phyloP scores from a whole-genome alignment of 768 basidiomycete species.

The Pulveroboletus sp. region DNA sequence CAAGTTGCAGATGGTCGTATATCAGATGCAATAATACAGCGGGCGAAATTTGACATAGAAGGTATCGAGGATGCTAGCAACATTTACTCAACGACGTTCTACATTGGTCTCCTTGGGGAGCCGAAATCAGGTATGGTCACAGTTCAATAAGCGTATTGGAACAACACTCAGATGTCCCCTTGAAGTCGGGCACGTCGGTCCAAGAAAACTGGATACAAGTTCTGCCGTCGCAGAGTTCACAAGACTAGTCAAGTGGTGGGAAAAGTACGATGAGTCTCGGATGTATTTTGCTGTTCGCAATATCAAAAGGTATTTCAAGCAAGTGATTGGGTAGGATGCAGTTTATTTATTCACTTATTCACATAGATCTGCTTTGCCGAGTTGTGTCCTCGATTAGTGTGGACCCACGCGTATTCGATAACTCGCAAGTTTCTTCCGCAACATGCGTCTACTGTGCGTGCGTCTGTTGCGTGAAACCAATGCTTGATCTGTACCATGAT shows the following conservation, averaged over 20 bases:
- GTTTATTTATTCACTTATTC: conserved; percentile 23
- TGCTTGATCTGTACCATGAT: no score
- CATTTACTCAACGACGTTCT: conserved; percentile 97
- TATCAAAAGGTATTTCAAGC: conserved; percentile 71
- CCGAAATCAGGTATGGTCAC: conserved; percentile 81
- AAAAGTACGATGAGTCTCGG: conserved; percentile 83
- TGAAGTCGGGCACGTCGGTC: conserved; percentile 74
- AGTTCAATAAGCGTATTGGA: conserved; percentile 10
- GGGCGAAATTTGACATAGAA: conserved; percentile 77
- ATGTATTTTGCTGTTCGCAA: conserved; percentile 96
- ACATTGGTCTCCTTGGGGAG: conserved; percentile 91
- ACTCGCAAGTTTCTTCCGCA: no score
- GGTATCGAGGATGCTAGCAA: conserved; percentile 70
- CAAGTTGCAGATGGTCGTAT: conserved; percentile 87
- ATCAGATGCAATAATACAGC: conserved; percentile 63
- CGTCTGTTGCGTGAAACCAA: no score
- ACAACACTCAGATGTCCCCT: conserved; percentile 14
- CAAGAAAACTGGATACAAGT: conserved; percentile 89
- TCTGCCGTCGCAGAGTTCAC: conserved; percentile 96
- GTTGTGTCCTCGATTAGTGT: conserved; percentile 77
- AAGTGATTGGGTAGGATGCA: conserved; percentile 4
- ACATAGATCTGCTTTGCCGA: conserved; percentile 68
- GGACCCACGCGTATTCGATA: no score
- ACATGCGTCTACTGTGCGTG: no score
- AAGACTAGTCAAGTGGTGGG: conserved; percentile 93